phyloP scores from a whole-genome alignment of 1,284 basidiomycete genomes.

The Malassezia restricta region DNA sequence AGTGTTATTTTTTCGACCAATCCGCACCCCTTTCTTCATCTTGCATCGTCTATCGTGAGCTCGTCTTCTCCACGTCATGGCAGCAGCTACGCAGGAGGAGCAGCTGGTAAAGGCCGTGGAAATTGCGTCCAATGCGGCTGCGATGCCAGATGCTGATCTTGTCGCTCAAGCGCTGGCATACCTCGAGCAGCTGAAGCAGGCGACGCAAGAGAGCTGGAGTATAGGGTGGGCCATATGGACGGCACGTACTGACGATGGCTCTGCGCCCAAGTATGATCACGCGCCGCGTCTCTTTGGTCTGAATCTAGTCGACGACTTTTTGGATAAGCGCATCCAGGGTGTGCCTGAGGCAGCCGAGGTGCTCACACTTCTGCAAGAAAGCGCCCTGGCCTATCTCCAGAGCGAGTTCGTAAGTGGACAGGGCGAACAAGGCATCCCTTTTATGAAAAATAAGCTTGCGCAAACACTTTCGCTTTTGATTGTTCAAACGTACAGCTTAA shows the following conservation, averaged over 20 bases:
- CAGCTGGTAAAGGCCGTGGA: slow-evolving; percentile 16
- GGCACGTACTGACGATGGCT: slow-evolving; percentile 51
- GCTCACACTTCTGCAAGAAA: slow-evolving; percentile 37
- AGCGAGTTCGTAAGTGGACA: slow-evolving; percentile 34
- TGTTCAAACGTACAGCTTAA: slow-evolving; percentile 78
- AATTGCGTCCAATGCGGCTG: slow-evolving; percentile 15
- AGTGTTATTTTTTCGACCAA: too few relatives aligned
- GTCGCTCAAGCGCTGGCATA: slow-evolving; percentile 11
- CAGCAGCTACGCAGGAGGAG: slow-evolving; percentile 2
- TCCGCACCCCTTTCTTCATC: too few relatives aligned
- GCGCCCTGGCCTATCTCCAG: slow-evolving; percentile 33
- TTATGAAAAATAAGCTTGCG: slow-evolving; percentile 90
- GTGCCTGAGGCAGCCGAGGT: slow-evolving; percentile 24
- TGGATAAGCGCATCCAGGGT: slow-evolving; percentile 54
- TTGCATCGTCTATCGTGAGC: too few relatives aligned
- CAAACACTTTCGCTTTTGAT: slow-evolving; percentile 93
- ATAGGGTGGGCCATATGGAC: slow-evolving; percentile 41
- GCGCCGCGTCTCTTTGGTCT: slow-evolving; percentile 74
- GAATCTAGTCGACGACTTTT: slow-evolving; percentile 69
- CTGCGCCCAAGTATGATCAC: slow-evolving; percentile 56
- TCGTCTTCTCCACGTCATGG: too few relatives aligned
- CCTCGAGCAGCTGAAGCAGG: slow-evolving; percentile 14
- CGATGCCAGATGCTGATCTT: slow-evolving; percentile 4
- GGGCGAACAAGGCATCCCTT: slow-evolving; percentile 30
- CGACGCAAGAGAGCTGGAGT: slow-evolving; percentile 61